Conservation (phyloP, 1,284 basidiomycete genomes). For the Trichosporon sp. region DNA sequence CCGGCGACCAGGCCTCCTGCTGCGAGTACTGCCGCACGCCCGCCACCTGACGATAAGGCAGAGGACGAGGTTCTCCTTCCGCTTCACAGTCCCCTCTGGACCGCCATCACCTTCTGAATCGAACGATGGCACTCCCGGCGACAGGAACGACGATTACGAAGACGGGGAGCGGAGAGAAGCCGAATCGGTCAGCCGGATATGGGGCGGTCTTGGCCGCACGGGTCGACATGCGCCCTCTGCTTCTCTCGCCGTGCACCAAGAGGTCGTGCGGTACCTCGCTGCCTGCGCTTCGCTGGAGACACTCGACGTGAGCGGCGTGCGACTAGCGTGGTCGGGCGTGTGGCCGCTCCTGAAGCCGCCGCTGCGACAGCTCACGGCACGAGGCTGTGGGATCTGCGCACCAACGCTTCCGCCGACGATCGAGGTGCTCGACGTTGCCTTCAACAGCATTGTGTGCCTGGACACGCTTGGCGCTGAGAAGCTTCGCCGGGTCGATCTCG, state of each 20-base stretch:
- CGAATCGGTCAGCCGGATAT: not conserved
- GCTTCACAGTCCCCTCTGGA: not conserved
- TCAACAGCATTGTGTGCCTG: not conserved
- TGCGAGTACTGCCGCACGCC: slow-evolving; percentile 21
- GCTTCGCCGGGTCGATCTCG: slow-evolving; percentile 26
- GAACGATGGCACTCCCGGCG: not conserved
- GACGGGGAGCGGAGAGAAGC: not conserved
- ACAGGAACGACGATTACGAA: not conserved
- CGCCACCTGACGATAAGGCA: slow-evolving; percentile 22
- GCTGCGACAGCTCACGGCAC: slow-evolving; percentile 6
- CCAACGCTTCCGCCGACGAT: not conserved
- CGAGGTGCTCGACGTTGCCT: not conserved
- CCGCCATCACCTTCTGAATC: slow-evolving; percentile 18
- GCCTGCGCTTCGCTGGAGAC: slow-evolving; percentile 1
- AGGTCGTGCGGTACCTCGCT: not conserved
- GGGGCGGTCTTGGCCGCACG: not conserved
- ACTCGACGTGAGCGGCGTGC: slow-evolving; percentile 28
- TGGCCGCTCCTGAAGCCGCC: not conserved
- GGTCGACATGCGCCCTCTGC: slow-evolving; percentile 15
- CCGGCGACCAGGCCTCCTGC: slow-evolving; percentile 11
- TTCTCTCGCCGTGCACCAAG: not conserved
- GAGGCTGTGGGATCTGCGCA: slow-evolving; percentile 8
- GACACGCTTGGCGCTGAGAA: slow-evolving; percentile 8
- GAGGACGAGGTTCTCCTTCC: not conserved
- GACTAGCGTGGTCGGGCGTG: slow-evolving; percentile 19